These are phyloP conservation scores for Ampelocalamus luodianensis DNA, from an alignment of 176 grass and related monocot genomes.

Conservation along the genomic window DNA sequence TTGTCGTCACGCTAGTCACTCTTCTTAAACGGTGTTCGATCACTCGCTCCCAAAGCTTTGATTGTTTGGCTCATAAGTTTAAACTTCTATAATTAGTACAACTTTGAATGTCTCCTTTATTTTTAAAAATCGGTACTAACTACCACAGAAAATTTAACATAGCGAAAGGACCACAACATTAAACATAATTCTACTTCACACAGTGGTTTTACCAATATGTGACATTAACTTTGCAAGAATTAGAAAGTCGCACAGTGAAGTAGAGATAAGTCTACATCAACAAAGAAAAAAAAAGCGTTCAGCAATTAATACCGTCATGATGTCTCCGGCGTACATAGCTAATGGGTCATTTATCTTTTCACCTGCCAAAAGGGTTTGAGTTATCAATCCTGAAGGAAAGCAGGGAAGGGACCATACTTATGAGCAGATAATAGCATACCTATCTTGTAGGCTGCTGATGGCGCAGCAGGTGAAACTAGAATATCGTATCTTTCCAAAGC, in stretches of 20 bases:
- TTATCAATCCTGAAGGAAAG: constrained; percentile 36
- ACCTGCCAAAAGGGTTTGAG: constrained; percentile 51
- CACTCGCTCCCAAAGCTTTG: no score
- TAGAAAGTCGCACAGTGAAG: background rate
- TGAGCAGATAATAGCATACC: constrained; percentile 53
- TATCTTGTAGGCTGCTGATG: constrained; percentile 95
- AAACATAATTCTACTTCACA: background rate
- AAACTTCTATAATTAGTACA: no score
- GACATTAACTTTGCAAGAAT: background rate
- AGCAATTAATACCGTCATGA: constrained; percentile 82
- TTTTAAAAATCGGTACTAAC: no score
- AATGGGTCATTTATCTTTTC: constrained; percentile 97
- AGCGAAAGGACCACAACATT: background rate
- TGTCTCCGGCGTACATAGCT: constrained; percentile 94
- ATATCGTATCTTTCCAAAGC: constrained; percentile 77
- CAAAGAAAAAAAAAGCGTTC: background rate
- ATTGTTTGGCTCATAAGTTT: no score
- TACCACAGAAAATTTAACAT: background rate
- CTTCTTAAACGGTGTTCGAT: no score
- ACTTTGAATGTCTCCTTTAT: no score
- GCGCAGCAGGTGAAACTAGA: constrained; percentile 87
- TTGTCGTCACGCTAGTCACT: no score
- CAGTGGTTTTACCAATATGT: background rate
- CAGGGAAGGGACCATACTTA: background rate
- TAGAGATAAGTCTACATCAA: constrained; percentile 9